Conservation (phyloP, 2,329 filamentous ascomycete species). For the Ustulina deusta region DNA sequence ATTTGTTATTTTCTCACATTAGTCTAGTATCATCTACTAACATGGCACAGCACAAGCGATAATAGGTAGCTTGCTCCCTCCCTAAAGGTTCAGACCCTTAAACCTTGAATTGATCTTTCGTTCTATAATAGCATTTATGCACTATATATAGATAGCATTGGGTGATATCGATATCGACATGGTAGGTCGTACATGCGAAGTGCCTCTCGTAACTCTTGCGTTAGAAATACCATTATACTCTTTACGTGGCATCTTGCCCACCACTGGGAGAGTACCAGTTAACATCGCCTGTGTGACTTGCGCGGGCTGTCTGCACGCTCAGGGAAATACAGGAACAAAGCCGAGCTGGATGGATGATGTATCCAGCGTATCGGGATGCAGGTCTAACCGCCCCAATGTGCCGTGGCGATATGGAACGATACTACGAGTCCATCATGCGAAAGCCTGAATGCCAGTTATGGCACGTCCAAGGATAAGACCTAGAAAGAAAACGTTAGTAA, state of each 20-base stretch:
- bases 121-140: too few relatives aligned
- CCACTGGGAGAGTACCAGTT: neutral
- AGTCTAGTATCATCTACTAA: too few relatives aligned
- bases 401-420: neutral
- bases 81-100: neutral
- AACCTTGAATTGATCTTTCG: neutral
- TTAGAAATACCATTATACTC: neutral
- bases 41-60: neutral
- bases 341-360: neutral
- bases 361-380: neutral
- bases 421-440: constrained; percentile 59
- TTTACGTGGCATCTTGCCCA: neutral
- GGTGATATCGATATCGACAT: neutral
- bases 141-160: neutral
- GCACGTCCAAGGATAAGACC: constrained; percentile 74
- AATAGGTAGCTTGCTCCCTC: neutral
- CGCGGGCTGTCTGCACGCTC: too few relatives aligned
- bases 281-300: neutral
- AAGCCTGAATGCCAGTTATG: constrained; percentile 81
- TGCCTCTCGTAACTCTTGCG: neutral
- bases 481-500: constrained; percentile 50
- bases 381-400: neutral
- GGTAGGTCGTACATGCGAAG: too few relatives aligned
- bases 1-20: neutral
- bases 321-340: too few relatives aligned